phyloP scores from a whole-genome alignment of 2,329 filamentous ascomycete species.

The Claviceps arundinis region DNA sequence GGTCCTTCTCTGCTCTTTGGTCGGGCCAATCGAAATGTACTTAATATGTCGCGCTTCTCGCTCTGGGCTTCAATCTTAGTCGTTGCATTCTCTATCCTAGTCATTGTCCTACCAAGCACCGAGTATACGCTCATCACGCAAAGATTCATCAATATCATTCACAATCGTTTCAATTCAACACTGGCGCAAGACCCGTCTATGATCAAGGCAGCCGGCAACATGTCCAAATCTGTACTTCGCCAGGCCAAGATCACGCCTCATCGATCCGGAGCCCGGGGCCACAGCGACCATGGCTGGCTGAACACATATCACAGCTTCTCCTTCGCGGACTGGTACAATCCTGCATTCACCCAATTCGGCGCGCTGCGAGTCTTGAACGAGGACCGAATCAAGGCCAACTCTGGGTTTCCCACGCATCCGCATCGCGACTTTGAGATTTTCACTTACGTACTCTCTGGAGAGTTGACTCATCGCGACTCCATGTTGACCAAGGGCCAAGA shows the following conservation, averaged over 20 bases:
- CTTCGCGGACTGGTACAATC: constrained; percentile 62
- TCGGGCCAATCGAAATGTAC: constrained; percentile 11
- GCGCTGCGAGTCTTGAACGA: constrained; percentile 78
- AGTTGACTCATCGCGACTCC: constrained; percentile 76
- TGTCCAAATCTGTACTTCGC: constrained; percentile 45
- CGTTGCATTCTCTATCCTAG: constrained; percentile 24
- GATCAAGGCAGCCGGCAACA: constrained; percentile 30
- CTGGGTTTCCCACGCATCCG: constrained; percentile 72
- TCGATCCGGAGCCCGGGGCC: constrained; percentile 57
- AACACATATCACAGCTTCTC: constrained; percentile 79
- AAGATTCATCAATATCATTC: constrained; percentile 4
- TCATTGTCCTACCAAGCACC: constrained; percentile 14
- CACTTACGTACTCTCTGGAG: constrained; percentile 72
- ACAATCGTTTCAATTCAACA: not conserved
- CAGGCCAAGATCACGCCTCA: constrained; percentile 65
- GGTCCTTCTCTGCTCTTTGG: constrained; percentile 15
- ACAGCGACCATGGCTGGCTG: constrained; percentile 76
- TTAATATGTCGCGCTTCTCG: constrained; percentile 24
- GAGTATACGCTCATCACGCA: constrained; percentile 6
- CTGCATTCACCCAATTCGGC: constrained; percentile 55
- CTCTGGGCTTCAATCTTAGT: constrained; percentile 21
- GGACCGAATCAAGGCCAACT: constrained; percentile 61
- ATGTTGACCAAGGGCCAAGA: constrained; percentile 62
- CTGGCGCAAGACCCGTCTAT: constrained; percentile 11
- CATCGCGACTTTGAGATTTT: constrained; percentile 87